Evolutionary conservation across 345 rosid species (phyloP).

Genomic region (Psidium friedrichsthalianum): DNA sequence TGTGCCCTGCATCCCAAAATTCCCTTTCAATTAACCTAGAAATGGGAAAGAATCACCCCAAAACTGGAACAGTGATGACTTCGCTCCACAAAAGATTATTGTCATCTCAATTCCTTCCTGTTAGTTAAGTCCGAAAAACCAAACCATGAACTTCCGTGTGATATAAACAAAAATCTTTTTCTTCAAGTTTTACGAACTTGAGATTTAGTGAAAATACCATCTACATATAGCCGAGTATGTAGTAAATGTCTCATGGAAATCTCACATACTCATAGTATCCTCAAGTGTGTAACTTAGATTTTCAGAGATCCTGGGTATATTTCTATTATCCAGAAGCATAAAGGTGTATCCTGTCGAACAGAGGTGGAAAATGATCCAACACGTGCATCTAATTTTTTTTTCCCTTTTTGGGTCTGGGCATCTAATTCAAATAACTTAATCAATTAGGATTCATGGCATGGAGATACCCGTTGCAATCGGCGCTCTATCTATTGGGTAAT

Average conservation of each 20-base stretch:
- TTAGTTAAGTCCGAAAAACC: not conserved
- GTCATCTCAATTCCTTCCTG: not conserved
- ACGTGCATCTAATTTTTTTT: not conserved
- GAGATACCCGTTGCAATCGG: constrained; percentile 42
- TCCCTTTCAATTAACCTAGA: not conserved
- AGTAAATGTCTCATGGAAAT: not conserved
- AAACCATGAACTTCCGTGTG: not conserved
- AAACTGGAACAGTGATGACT: not conserved
- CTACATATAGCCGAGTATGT: not conserved
- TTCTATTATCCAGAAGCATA: not conserved
- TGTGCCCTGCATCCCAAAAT: not conserved
- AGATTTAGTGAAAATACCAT: not conserved
- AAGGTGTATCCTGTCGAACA: not conserved
- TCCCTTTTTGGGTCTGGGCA: too few species aligned
- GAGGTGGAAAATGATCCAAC: not conserved
- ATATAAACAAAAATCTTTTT: not conserved
- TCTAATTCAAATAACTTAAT: not conserved
- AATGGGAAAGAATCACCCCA: too few species aligned
- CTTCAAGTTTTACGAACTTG: not conserved
- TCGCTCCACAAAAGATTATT: not conserved
- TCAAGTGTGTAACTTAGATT: not conserved
- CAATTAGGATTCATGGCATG: not conserved
- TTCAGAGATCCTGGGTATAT: not conserved
- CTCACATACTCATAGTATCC: not conserved
- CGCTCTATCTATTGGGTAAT: constrained; percentile 65